Percentiles rank a stretch among this genome's conserved stretches.
Conservation (phyloP, 2,329 filamentous ascomycete species). For the Malbranchea zuffiana region DNA sequence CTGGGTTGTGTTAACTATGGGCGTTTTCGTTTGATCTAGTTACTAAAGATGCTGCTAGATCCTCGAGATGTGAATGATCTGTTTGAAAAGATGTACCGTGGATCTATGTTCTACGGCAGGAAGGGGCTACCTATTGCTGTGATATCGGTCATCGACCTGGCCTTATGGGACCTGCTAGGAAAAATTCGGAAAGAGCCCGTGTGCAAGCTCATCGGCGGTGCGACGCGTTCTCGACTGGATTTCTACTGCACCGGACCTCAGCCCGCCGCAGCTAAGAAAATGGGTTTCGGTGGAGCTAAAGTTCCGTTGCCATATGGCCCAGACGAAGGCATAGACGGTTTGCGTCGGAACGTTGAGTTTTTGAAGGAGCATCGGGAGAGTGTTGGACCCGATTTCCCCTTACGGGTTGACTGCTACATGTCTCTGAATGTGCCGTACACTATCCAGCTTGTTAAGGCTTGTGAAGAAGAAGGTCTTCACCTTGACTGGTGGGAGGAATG, state of each 20-base stretch:
- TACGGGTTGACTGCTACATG: slow-evolving; percentile 98
- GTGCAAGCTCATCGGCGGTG: slow-evolving; percentile 85
- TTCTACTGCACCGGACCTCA: slow-evolving; percentile 95
- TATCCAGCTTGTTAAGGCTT: slow-evolving; percentile 77
- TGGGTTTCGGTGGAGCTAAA: slow-evolving; percentile 87
- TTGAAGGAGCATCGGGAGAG: slow-evolving; percentile 71
- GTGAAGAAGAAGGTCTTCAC: slow-evolving; percentile 65
- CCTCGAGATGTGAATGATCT: slow-evolving; percentile 82
- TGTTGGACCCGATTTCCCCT: slow-evolving; percentile 79
- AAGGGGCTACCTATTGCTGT: slow-evolving; percentile 84
- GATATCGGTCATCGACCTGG: slow-evolving; percentile 89
- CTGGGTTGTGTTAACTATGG: neutral
- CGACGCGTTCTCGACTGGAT: slow-evolving; percentile 69
- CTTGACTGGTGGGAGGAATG: slow-evolving; percentile 99
- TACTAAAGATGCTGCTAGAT: slow-evolving; percentile 39
- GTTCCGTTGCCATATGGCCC: slow-evolving; percentile 83
- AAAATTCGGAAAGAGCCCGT: slow-evolving; percentile 89
- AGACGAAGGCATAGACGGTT: slow-evolving; percentile 68
- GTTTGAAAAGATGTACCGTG: slow-evolving; percentile 94
- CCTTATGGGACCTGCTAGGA: slow-evolving; percentile 82
- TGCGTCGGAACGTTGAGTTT: slow-evolving; percentile 84
- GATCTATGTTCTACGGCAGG: slow-evolving; percentile 90
- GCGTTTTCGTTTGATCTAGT: neutral
- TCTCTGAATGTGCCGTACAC: slow-evolving; percentile 85
- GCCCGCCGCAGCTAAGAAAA: slow-evolving; percentile 64